Evolutionary conservation across 1,139 yeast genomes (phyloP), one percentile per base, ranked within the genome.

Genomic region (Yamadazyma jaroonii): DNA sequence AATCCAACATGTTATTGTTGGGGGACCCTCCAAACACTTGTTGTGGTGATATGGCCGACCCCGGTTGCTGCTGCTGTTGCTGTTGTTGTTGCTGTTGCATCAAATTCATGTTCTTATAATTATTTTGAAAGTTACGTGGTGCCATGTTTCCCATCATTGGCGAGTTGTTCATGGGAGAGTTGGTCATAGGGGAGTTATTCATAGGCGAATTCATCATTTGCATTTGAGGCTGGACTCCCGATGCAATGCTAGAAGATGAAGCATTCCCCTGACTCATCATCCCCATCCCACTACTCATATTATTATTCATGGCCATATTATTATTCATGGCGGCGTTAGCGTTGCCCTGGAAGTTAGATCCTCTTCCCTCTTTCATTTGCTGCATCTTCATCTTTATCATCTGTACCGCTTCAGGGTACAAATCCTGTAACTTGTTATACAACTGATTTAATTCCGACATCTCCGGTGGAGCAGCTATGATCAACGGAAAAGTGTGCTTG

Each of bases 371-470:
- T 45, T 68, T 66, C 59, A 69, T 54, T 42, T 71, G 67, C 37
- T 67, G 70, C 47, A 74, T 60, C 41, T 69, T 73, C 56, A 65
- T 54, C 48, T 71, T 77, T 44, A 72, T 61, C 43, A 64, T 68
- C 35, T 72, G 77, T 27, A 75, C 58, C 0, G 79, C 79, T 43
- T 77, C 82, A 0, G 81, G 81, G 44, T 77, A 77, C 31, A 77
- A 52, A 37, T 72, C 77, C 45, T 75, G 77, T 36, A 77, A 57
- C 37, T 69, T 59, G 26, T 62, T 57, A 50, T 77, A 77, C 35
- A 73, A 61, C 32, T 63, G 72, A 38, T 57, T 60, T 37, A 77
- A 60, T 48, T 76, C 82, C 0, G 81, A 79, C 65, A 77, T 67
- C 36, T 76, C 81, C 5, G 68, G 70, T 3, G 82, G 82, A 6